Percentiles rank a stretch among this genome's conserved stretches.
Evolutionary conservation across 345 rosid genomes (phyloP).

Genomic region (Aquilaria yunnanensis): DNA sequence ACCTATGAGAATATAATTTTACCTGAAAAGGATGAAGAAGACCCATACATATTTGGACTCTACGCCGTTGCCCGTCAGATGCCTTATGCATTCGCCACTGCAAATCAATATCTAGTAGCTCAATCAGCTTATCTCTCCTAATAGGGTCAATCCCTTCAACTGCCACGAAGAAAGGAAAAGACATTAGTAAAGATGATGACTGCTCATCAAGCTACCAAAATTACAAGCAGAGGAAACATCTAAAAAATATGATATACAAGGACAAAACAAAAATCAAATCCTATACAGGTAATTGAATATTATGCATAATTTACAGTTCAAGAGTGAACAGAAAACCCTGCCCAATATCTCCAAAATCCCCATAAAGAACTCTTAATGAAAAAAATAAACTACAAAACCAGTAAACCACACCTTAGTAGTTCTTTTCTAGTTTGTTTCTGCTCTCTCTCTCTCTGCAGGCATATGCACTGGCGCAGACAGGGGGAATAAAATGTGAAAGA

Average conservation of each 20-base stretch:
- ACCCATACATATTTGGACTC: conserved; percentile 98
- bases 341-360: no score
- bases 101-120: conserved; percentile 88
- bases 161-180: conserved; percentile 17
- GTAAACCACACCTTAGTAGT: no score
- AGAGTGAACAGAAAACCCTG: neutral
- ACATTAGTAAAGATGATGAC: neutral
- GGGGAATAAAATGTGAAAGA: no score
- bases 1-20: conserved; percentile 8
- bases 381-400: no score
- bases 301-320: neutral
- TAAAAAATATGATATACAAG: neutral
- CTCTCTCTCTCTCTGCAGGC: no score
- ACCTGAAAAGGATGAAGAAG: conserved; percentile 94
- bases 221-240: conserved; percentile 3
- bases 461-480: no score
- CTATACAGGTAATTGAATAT: no score
- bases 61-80: conserved; percentile 95
- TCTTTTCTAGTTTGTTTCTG: no score
- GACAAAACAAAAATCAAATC: neutral
- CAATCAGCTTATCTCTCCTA: conserved; percentile 84
- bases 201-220: neutral
- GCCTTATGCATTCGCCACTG: conserved; percentile 99
- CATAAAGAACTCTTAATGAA: no score
- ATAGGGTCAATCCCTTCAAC: conserved; percentile 89